Evolutionary conservation across 139 green algal species (phyloP), one percentile per base, ranked within the genome.

Genomic region (Trebouxia sp.): DNA sequence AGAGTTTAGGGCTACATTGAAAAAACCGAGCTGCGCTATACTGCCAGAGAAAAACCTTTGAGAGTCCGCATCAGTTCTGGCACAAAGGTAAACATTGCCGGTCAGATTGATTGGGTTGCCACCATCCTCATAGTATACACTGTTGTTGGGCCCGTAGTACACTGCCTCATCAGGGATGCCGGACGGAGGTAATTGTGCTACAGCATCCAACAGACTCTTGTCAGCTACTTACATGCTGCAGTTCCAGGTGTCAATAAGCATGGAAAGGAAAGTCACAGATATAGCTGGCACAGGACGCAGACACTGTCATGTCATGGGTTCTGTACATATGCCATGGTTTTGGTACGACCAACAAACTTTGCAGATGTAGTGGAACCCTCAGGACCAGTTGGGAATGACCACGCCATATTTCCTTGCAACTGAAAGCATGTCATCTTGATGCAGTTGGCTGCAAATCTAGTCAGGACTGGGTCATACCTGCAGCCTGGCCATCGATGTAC

Each of bases 11-110:
- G 45, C 43, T 6, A 39, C 14, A 51, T 84, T 50, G n/a, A 79
- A 91, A 3, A 91, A 65, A 53, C 77, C 66, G 26, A 90, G 62
- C 43, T 92, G 80, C 2, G 87, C 82, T 39, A 92, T 20, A 17
- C 26, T 76, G 50, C 88, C 88, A 41, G 85, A 81, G 43, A 83
- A 91, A 56, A 77, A 85, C 37, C 85, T 78, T 37, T 79, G 17
- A 2, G 6, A 5, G 48, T 84, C 76, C 7, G 32, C 78, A 39
- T 89, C 86, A 11, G 83, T 72, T n/a, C 86, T 83, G 0, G 47
- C 62, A 79, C 88, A 92, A 35, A 92, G 84, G 42, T 83, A 76
- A n/a, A 90, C 79, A 48, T 84, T 69, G n/a, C 80, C 80, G 41
- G 45, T 72, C 37, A 89, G 56, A 9, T 75, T 17, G 1, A 88